Percentiles rank a stretch among this genome's conserved stretches.
These are phyloP conservation scores for Aspergillus panamensis DNA, from an alignment of 495 filamentous ascomycete genomes.

Conservation along the genomic window DNA sequence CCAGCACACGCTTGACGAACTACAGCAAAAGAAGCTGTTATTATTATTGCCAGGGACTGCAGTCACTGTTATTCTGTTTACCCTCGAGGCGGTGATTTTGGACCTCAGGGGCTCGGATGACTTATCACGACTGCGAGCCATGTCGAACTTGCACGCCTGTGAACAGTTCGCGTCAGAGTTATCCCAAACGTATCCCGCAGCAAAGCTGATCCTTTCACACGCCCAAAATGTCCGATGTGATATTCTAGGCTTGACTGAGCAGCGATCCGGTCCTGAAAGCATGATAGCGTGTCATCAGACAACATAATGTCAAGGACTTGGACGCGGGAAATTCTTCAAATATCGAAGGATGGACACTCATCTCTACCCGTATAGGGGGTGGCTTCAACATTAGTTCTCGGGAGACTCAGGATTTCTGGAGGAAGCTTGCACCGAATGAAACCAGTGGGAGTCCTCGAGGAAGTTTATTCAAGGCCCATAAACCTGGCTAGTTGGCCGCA, in stretches of 20 bases:
- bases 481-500: no score
- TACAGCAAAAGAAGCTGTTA: neutral
- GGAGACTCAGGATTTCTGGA: no score
- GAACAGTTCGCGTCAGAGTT: neutral
- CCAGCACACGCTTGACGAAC: neutral
- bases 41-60: neutral
- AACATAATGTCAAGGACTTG: no score
- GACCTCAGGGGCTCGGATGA: neutral
- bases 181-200: neutral
- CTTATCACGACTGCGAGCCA: neutral
- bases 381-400: no score
- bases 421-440: no score
- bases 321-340: no score
- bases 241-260: neutral
- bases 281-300: no score
- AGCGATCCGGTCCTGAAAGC: no score
- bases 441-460: no score
- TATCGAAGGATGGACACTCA: no score
- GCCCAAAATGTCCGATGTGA: neutral
- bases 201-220: neutral
- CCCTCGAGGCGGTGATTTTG: neutral
- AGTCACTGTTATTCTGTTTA: neutral
- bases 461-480: no score
- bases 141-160: neutral
- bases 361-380: no score